Evolutionary conservation across 345 rosid species (phyloP).

Genomic region (Arabis alpina): DNA sequence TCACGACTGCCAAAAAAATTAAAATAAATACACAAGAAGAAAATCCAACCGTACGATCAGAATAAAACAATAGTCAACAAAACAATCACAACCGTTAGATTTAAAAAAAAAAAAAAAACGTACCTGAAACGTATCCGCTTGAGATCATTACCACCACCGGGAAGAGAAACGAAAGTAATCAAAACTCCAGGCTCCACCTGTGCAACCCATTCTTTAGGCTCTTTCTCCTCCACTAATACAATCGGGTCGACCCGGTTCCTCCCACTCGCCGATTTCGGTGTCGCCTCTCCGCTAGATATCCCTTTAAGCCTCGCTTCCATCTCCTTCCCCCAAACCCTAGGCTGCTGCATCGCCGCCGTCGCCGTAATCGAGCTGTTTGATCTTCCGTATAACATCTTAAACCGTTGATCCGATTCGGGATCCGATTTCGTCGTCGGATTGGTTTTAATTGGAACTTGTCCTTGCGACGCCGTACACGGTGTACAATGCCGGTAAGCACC

Average conservation of each 20-base stretch:
- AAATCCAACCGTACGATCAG: conserved; percentile 44
- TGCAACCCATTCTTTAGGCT: conserved; percentile 95
- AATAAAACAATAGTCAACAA: conserved; percentile 16
- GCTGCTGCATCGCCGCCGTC: conserved; percentile 48
- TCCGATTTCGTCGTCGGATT: conserved; percentile 55
- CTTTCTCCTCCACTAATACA: conserved; percentile 77
- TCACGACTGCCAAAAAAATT: conserved; percentile 24
- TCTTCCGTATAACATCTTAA: conserved; percentile 68
- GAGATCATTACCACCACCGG: conserved; percentile 94
- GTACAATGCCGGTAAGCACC: conserved; percentile 89
- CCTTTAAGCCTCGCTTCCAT: conserved; percentile 85
- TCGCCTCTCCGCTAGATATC: conserved; percentile 75
- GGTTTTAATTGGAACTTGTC: conserved; percentile 43
- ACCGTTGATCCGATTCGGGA: conserved; percentile 66
- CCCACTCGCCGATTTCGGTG: conserved; percentile 68
- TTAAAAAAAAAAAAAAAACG: not conserved
- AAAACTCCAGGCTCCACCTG: conserved; percentile 98
- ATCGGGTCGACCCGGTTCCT: conserved; percentile 66
- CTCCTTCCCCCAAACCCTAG: conserved; percentile 78
- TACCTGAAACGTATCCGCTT: conserved; percentile 94
- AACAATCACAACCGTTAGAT: conserved; percentile 38
- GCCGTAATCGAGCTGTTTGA: conserved; percentile 78
- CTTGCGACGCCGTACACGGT: conserved; percentile 69
- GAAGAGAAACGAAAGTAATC: conserved; percentile 88
- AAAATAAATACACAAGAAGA: conserved; percentile 22